Evolutionary conservation across 2,329 filamentous ascomycete genomes (phyloP).

Genomic region (Colletotrichum salicis): DNA sequence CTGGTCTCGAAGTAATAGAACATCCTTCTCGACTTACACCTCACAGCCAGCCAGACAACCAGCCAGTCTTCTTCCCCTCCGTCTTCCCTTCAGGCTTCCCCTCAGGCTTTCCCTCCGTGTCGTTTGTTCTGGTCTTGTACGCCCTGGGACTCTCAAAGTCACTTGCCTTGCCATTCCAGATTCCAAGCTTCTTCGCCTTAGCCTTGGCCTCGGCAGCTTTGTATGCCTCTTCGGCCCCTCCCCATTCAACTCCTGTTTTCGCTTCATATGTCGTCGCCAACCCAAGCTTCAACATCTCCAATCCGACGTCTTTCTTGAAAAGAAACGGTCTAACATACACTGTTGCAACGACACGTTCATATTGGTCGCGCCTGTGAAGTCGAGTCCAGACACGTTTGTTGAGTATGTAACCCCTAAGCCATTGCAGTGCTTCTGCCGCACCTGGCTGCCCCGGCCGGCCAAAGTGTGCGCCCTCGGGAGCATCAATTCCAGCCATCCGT

Average conservation of each 20-base stretch:
- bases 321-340: slow-evolving; percentile 78
- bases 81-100: neutral
- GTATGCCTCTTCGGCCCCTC: slow-evolving; percentile 73
- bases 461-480: slow-evolving; percentile 93
- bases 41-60: slow-evolving; percentile 7
- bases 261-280: slow-evolving; percentile 94
- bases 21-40: neutral
- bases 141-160: slow-evolving; percentile 85
- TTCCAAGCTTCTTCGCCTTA: slow-evolving; percentile 71
- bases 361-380: slow-evolving; percentile 88
- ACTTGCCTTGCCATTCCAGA: slow-evolving; percentile 77
- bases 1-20: neutral
- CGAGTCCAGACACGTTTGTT: slow-evolving; percentile 82
- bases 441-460: slow-evolving; percentile 88
- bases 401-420: slow-evolving; percentile 79
- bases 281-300: slow-evolving; percentile 88
- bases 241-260: slow-evolving; percentile 90
- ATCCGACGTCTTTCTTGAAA: slow-evolving; percentile 81
- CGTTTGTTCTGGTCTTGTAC: slow-evolving; percentile 75
- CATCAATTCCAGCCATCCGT: slow-evolving; percentile 90
- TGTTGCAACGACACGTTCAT: slow-evolving; percentile 88
- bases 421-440: slow-evolving; percentile 81
- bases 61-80: slow-evolving; percentile 33
- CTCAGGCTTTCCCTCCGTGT: slow-evolving; percentile 30
- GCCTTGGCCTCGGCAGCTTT: slow-evolving; percentile 74